Percentiles rank a stretch among this genome's conserved stretches.
Conservation (phyloP, 73 alveolate genomes). For the Stentor coeruleus region DNA sequence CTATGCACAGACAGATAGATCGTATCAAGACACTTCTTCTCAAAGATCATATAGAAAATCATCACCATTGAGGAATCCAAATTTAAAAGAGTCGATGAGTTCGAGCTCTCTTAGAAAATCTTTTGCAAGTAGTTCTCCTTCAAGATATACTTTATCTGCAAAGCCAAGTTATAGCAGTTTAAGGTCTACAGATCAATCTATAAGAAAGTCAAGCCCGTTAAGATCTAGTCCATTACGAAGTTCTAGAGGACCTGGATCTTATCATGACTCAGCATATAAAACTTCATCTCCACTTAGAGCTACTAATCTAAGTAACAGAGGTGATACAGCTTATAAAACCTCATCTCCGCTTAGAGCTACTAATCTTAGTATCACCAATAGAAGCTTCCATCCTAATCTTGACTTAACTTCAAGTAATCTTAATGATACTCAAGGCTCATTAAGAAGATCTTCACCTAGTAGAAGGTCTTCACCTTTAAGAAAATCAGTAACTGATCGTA, state of each 20-base stretch:
- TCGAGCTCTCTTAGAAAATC: too few relatives aligned
- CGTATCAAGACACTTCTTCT: not conserved
- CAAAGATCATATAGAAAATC: not conserved
- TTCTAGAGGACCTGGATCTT: too few relatives aligned
- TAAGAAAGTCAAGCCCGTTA: not conserved
- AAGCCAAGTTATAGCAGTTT: not conserved
- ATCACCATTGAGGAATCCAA: not conserved
- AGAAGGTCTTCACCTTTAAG: constrained; percentile 3
- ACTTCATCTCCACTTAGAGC: constrained; percentile 9
- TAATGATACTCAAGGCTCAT: too few relatives aligned
- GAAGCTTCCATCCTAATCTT: constrained; percentile 7
- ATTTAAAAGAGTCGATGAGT: too few relatives aligned
- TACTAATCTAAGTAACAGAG: not conserved
- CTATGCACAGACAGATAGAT: not conserved
- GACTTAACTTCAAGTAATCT: too few relatives aligned
- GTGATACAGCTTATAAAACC: not conserved
- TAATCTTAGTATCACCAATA: not conserved
- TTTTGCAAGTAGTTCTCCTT: not conserved
- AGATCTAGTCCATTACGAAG: not conserved
- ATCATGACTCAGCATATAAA: too few relatives aligned
- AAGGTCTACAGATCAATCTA: not conserved
- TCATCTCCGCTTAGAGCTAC: not conserved
- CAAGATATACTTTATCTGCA: not conserved
- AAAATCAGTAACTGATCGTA: not conserved
- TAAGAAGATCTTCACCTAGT: not conserved